Conservation (phyloP, 208 protist species). For the Leishmania major region DNA sequence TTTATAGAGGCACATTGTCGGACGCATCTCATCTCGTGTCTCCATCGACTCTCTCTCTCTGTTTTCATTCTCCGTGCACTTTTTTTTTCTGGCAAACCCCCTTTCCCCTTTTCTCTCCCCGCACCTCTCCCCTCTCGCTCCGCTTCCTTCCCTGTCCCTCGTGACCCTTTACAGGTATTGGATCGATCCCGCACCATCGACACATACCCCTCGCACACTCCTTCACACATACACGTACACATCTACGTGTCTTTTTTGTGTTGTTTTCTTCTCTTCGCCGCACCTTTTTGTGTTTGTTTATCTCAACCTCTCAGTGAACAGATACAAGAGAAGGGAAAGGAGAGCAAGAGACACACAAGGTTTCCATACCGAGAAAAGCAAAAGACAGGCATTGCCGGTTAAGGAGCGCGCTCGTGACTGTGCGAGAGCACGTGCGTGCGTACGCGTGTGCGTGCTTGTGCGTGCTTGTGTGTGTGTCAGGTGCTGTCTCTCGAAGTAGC, state of each 20-base stretch:
- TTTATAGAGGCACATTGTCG: neutral
- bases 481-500: neutral
- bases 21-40: neutral
- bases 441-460: neutral
- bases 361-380: neutral
- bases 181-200: too few relatives aligned
- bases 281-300: neutral
- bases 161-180: neutral
- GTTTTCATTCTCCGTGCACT: neutral
- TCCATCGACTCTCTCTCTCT: neutral
- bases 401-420: neutral
- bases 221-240: neutral
- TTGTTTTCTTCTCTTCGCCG: conserved; percentile 12
- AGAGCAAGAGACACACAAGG: neutral
- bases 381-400: neutral
- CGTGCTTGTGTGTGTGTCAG: neutral
- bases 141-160: neutral
- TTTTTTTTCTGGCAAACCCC: neutral
- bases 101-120: neutral
- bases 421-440: neutral
- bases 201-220: neutral
- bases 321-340: neutral
- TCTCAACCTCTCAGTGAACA: neutral
- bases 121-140: neutral
- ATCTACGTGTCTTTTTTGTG: neutral